Conservation (phyloP, 129 eudicot genomes). For the Centrapalus pauciflorus region DNA sequence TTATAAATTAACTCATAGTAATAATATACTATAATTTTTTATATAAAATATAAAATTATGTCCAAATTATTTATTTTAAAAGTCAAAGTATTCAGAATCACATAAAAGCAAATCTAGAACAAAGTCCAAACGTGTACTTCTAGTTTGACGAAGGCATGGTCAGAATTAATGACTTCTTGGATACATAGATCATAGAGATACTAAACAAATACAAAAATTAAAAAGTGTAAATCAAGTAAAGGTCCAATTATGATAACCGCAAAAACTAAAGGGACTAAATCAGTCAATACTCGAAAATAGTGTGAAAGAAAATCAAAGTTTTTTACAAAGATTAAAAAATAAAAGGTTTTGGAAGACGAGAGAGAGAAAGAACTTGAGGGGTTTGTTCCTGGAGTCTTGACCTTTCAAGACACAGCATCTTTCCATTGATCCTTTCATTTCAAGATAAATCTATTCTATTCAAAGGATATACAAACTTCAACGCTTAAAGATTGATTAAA, state of each 20-base stretch:
- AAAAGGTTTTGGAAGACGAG: constrained; percentile 20
- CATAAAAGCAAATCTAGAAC: neutral
- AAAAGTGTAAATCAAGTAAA: constrained; percentile 6
- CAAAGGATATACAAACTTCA: constrained; percentile 13
- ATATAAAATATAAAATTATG: too few relatives aligned
- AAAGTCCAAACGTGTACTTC: neutral
- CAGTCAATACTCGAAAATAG: neutral
- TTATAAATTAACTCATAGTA: too few relatives aligned
- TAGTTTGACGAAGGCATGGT: neutral
- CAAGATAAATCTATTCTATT: constrained; percentile 14
- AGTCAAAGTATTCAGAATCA: neutral
- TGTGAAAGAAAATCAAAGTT: constrained; percentile 11
- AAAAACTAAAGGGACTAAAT: constrained; percentile 1
- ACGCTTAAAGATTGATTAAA: constrained; percentile 1
- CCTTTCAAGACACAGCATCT: constrained; percentile 34
- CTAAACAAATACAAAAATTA: neutral
- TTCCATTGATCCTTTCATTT: constrained; percentile 21
- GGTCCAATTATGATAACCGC: neutral
- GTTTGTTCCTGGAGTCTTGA: constrained; percentile 19
- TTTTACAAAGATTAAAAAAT: constrained; percentile 9
- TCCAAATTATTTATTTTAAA: too few relatives aligned
- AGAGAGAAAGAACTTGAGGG: constrained; percentile 4
- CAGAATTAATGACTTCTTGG: neutral
- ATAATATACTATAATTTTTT: too few relatives aligned
- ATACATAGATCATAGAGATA: neutral